Evolutionary conservation across 2,329 filamentous ascomycete species (phyloP).

Genomic region (Arachnomyces sp.): DNA sequence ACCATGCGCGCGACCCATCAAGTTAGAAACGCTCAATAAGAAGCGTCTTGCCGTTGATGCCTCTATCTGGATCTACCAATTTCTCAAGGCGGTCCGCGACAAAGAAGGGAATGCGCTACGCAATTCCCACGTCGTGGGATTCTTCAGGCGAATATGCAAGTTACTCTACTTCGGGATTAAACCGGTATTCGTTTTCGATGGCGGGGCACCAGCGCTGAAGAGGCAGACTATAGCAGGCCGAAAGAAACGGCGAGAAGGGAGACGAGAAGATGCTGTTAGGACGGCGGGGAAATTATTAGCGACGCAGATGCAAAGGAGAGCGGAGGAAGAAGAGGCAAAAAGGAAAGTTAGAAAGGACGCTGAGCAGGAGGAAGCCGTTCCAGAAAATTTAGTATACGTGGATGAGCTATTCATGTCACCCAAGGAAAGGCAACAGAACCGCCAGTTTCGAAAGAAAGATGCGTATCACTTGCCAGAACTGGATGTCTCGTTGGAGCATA

Average conservation of each 20-base stretch:
- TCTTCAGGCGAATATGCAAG: slow-evolving; percentile 98
- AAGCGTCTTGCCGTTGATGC: slow-evolving; percentile 96
- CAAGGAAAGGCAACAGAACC: slow-evolving; percentile 63
- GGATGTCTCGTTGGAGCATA: slow-evolving; percentile 66
- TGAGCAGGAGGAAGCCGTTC: slow-evolving; percentile 57
- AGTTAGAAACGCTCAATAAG: slow-evolving; percentile 90
- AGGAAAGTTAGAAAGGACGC: slow-evolving; percentile 35
- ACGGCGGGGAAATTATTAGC: slow-evolving; percentile 89
- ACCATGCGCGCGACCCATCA: slow-evolving; percentile 90
- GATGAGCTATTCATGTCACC: slow-evolving; percentile 80
- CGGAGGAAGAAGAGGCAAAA: slow-evolving; percentile 73
- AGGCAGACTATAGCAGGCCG: slow-evolving; percentile 77
- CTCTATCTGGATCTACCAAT: slow-evolving; percentile 99
- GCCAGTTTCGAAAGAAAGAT: slow-evolving; percentile 84
- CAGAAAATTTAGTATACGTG: slow-evolving; percentile 73
- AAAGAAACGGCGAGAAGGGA: slow-evolving; percentile 73
- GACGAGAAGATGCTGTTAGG: slow-evolving; percentile 82
- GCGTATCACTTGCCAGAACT: slow-evolving; percentile 91
- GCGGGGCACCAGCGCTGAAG: slow-evolving; percentile 84
- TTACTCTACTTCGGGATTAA: slow-evolving; percentile 92
- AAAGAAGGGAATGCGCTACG: slow-evolving; percentile 95
- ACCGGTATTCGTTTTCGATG: slow-evolving; percentile 97
- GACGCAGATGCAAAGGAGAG: slow-evolving; percentile 84
- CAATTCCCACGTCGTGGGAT: slow-evolving; percentile 93
- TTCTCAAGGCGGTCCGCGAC: slow-evolving; percentile 95